Evolutionary conservation across 2,329 filamentous ascomycete genomes (phyloP), one percentile per base, ranked within the genome.

Genomic region (Fusarium siculi): DNA sequence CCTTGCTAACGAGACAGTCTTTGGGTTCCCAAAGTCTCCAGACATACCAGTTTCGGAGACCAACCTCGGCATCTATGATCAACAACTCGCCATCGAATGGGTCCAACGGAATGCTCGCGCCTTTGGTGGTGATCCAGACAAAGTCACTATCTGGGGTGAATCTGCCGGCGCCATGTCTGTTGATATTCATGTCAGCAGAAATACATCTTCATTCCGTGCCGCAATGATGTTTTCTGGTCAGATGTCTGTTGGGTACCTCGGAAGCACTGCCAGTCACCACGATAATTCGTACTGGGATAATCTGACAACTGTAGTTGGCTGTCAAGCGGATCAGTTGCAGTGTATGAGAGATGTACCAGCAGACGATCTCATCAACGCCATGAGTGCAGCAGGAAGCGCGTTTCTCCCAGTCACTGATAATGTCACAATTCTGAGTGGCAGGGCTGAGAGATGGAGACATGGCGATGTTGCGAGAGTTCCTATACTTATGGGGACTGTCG

Each of bases 1-100:
- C 16, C 9, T 23, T 11, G 5, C 63, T 68, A 9, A 52, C 14
- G 14, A 11, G 12, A 4, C 9, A 79, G 78, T 78, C 11, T 77
- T 80, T 49, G 86, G 86, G 5, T 89, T 88, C 68, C 76, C 87
- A 12, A 82, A 82, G 50, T 81, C 83, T 2, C 81, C 78, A 19
- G 79, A 85, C 44, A 80, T 85, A 15, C 63, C 81, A 5, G 72
- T 75, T 1, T 78, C 81, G 28, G 80, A 85, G 3, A 82, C 63
- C 11, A 81, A 79, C 37, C 69, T 80, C 14, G 75, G 78, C 8
- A 32, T 80, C 0, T 68, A 78, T n/a, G 77, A 80, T 49, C 76
- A 80, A 34, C 75, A 66, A 6, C 64, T 79, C 14, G 78, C 78
- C 1, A 64, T 79, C n/a, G 66, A 74, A 44, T 80, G 77, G 74